phyloP scores from a whole-genome alignment of 2,329 filamentous ascomycete species.

The Scytalidium sp. region DNA sequence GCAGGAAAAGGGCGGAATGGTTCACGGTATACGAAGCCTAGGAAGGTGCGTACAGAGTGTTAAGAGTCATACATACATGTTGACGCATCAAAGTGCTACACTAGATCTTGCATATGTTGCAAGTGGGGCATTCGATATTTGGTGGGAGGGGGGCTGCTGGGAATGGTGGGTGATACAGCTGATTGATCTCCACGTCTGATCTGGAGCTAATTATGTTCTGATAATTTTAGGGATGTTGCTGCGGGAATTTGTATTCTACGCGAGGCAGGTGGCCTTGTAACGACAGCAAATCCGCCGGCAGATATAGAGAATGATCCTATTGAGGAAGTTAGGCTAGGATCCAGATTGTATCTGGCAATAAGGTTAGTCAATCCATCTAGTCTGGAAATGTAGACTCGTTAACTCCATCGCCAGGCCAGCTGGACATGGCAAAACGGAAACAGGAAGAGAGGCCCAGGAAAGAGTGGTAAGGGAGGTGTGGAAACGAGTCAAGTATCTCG shows the following conservation, averaged over 20 bases:
- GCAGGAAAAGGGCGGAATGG: slow-evolving; percentile 71
- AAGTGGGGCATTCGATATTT: slow-evolving; percentile 74
- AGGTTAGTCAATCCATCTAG: slow-evolving; percentile 37
- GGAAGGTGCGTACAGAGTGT: slow-evolving; percentile 54
- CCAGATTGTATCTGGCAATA: slow-evolving; percentile 69
- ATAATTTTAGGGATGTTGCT: slow-evolving; percentile 70
- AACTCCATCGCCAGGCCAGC: slow-evolving; percentile 49
- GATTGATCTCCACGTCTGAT: no score
- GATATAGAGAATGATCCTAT: slow-evolving; percentile 54
- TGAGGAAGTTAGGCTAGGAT: slow-evolving; percentile 58
- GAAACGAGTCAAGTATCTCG: slow-evolving; percentile 62
- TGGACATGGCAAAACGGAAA: slow-evolving; percentile 57
- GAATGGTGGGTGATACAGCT: slow-evolving; percentile 57
- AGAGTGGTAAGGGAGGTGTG: slow-evolving; percentile 70
- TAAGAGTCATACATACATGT: no score
- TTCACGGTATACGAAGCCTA: slow-evolving; percentile 70
- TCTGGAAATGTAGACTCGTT: neutral
- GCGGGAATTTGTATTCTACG: slow-evolving; percentile 70
- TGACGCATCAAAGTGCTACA: slow-evolving; percentile 60
- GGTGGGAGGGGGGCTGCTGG: slow-evolving; percentile 82
- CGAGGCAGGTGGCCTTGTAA: slow-evolving; percentile 72
- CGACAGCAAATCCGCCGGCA: slow-evolving; percentile 68
- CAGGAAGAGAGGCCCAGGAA: slow-evolving; percentile 65
- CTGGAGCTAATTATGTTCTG: no score
- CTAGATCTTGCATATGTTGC: slow-evolving; percentile 73